Conservation (phyloP, 2,329 filamentous ascomycete genomes). For the Fusarium denticulatum region DNA sequence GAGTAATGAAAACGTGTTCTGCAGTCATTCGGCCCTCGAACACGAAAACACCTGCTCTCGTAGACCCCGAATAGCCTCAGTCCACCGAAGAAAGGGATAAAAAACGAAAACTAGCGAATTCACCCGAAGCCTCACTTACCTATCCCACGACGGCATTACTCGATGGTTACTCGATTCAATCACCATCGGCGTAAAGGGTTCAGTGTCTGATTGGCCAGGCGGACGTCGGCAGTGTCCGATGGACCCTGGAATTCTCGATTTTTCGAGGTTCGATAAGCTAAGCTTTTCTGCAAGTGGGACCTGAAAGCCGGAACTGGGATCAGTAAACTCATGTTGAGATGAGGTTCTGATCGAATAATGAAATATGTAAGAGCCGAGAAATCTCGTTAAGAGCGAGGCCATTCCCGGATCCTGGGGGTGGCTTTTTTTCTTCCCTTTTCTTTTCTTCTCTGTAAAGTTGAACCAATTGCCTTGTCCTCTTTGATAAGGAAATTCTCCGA, state of each 20-base stretch:
- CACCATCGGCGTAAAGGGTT: slow-evolving; percentile 34
- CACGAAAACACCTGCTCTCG: slow-evolving; percentile 16
- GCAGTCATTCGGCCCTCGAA: slow-evolving; percentile 8
- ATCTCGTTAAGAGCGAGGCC: slow-evolving; percentile 23
- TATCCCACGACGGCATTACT: slow-evolving; percentile 47
- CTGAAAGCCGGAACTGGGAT: neutral
- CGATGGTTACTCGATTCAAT: slow-evolving; percentile 60
- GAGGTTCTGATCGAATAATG: slow-evolving; percentile 31
- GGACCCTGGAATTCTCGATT: slow-evolving; percentile 24
- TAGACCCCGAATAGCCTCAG: slow-evolving; percentile 9
- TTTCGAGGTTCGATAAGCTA: slow-evolving; percentile 4
- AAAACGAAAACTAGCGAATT: neutral
- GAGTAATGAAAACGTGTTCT: slow-evolving; percentile 22
- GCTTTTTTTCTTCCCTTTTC: neutral
- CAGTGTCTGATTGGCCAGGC: slow-evolving; percentile 37
- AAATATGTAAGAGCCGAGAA: slow-evolving; percentile 18
- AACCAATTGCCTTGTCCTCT: neutral
- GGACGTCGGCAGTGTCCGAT: slow-evolving; percentile 42
- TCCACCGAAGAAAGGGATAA: neutral
- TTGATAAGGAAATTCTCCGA: slow-evolving; percentile 17
- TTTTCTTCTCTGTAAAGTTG: neutral
- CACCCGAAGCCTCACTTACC: neutral
- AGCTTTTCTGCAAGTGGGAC: slow-evolving; percentile 31
- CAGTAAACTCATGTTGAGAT: neutral
- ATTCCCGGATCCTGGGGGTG: slow-evolving; percentile 25